Evolutionary conservation across 1,284 basidiomycete genomes (phyloP), one percentile per base, ranked within the genome.

Genomic region (Ustilago bromivora): DNA sequence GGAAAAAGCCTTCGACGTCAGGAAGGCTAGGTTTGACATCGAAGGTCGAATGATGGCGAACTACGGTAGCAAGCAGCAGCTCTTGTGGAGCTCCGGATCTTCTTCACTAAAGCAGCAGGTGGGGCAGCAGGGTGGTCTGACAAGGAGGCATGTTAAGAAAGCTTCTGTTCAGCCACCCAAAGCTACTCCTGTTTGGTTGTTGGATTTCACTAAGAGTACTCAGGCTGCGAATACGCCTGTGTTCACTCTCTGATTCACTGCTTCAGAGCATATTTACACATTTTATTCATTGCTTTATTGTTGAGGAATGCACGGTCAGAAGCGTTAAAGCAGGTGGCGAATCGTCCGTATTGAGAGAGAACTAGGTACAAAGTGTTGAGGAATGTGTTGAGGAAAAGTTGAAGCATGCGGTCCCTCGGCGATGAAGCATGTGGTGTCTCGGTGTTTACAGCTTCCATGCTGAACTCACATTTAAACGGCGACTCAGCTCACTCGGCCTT

Each of bases 121-220:
- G 13, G 11, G 1, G 57, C 51, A 55, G 23, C 32, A 28, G 19
- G 53, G 1, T 5, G 53, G 32, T 52, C 41, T 49, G 23, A 32
- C 17, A 11, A 72, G 61, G 57, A 52, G 71, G 32, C 68, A 64
- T 28, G 66, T 79, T 0, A 47, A 49, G 3, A 71, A 71, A 36
- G 65, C 66, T 12, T n/a, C 55, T 1, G 58, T 76, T 2, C 35
- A 34, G 0, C 40, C 61, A n/a, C 77, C 77, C 1, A 68, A 60
- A 36, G 53, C 69, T 4, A 67, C 66, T 15, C 66, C 69, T 0
- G 56, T 74, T 0, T 79, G 74, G 77, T 3, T 67, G 53, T 57
- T 79, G 31, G 74, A 79, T 35, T 79, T 79, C 34, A 55, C 66
- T 0, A 38, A 19, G 31, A 17, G 28, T 11, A 49, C 57, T 9